These are phyloP conservation scores for Ophiocytium majus DNA, from an alignment of 352 stramenopile species.

Conservation along the genomic window DNA sequence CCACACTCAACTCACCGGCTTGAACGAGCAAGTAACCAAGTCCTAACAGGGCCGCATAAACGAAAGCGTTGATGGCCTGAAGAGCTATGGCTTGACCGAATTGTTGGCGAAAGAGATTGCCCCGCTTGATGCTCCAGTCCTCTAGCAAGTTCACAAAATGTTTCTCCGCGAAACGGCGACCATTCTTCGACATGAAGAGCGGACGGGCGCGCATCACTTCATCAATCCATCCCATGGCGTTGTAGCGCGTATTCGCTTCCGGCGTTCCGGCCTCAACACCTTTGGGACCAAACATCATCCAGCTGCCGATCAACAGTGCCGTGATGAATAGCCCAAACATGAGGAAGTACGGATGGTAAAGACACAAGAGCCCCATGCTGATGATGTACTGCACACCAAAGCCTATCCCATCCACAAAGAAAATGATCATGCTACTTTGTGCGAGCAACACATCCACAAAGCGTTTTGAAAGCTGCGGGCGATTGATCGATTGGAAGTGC, in stretches of 20 bases:
- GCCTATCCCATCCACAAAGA: background rate
- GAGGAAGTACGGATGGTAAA: constrained; percentile 11
- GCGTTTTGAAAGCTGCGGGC: background rate
- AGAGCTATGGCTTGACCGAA: background rate
- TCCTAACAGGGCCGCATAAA: background rate
- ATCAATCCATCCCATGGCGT: background rate
- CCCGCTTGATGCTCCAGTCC: background rate
- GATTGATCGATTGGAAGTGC: background rate
- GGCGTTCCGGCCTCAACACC: background rate
- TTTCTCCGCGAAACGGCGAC: background rate
- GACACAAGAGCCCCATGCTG: background rate
- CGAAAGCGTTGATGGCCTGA: background rate
- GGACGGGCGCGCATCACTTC: background rate
- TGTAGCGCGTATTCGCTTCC: background rate
- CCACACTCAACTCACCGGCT: background rate
- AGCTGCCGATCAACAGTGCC: background rate
- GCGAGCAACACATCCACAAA: background rate
- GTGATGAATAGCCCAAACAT: background rate
- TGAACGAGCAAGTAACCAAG: background rate
- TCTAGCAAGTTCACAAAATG: background rate
- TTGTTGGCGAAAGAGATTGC: background rate
- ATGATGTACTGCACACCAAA: background rate
- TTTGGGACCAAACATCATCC: constrained; percentile 7
- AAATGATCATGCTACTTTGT: background rate
- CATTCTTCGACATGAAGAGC: background rate